A percentile compares a stretch with the other conserved stretches of the same genome.
Conservation (phyloP, 495 filamentous ascomycete genomes). For the Tuber borchii region DNA sequence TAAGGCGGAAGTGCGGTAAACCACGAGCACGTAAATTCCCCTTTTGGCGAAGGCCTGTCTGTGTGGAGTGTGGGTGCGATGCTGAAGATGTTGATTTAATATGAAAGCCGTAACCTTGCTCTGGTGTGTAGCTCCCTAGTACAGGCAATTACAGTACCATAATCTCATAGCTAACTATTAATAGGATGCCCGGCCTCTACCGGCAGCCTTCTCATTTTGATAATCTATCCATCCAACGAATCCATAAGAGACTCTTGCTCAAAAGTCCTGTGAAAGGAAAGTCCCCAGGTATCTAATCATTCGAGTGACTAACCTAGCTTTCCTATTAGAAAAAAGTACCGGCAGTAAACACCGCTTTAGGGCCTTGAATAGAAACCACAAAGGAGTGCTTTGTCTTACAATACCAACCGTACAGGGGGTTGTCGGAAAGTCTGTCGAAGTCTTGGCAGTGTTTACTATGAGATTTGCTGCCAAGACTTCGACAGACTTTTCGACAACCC, state of each 20-base stretch:
- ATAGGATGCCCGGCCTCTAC: not conserved
- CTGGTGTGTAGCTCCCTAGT: not conserved
- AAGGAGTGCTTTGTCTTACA: not conserved
- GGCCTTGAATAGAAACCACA: not conserved
- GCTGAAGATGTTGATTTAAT: not conserved
- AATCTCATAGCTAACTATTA: not conserved
- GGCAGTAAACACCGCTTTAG: not conserved
- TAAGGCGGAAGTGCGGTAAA: not conserved
- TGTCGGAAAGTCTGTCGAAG: too few relatives aligned
- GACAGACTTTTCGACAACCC: too few relatives aligned
- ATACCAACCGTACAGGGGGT: too few relatives aligned
- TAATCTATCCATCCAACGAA: not conserved
- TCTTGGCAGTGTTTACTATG: too few relatives aligned
- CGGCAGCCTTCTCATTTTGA: not conserved
- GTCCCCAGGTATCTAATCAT: not conserved
- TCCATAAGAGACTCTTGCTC: not conserved
- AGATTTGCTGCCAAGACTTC: too few relatives aligned
- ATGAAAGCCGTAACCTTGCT: not conserved
- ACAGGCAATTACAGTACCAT: not conserved
- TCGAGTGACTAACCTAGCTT: not conserved
- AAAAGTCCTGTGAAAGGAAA: not conserved
- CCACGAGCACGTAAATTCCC: not conserved
- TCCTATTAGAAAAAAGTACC: not conserved
- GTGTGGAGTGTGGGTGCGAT: not conserved
- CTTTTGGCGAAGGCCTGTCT: too few relatives aligned